Conservation (phyloP, 225 moss, liverwort and hornwort genomes). For the Rhytidiadelphus loreus region DNA sequence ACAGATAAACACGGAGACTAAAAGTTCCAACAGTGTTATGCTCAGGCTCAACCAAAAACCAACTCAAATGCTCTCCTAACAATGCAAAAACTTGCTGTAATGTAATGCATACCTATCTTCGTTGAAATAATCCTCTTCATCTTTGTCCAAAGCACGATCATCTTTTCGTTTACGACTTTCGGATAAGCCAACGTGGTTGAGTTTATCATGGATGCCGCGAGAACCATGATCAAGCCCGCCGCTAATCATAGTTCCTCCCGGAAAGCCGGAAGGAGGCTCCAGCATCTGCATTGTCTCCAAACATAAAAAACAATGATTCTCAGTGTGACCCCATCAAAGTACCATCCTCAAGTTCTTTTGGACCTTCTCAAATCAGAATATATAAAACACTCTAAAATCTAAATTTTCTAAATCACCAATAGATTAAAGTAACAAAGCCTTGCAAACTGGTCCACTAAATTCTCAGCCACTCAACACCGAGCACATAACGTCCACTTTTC, state of each 20-base stretch:
- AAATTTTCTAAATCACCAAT: neutral
- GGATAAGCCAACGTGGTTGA: conserved; percentile 32
- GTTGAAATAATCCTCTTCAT: conserved; percentile 92
- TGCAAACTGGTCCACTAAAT: neutral
- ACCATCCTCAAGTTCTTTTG: neutral
- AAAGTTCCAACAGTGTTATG: neutral
- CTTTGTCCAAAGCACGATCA: conserved; percentile 85
- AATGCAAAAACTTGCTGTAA: neutral
- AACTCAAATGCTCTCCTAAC: neutral
- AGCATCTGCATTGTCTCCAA: conserved; percentile 33
- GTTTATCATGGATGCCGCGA: conserved; percentile 39
- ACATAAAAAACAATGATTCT: neutral
- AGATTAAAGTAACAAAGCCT: neutral
- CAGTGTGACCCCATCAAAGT: neutral
- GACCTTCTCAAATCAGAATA: neutral
- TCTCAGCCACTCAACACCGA: neutral
- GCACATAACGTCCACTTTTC: neutral
- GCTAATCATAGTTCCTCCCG: conserved; percentile 38
- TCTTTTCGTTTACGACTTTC: conserved; percentile 78
- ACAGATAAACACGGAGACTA: neutral
- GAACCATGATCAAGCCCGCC: conserved; percentile 64
- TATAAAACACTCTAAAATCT: neutral
- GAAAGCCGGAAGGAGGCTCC: conserved; percentile 32
- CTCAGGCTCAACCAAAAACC: neutral
- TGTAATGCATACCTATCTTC: conserved; percentile 55